phyloP scores from a whole-genome alignment of 495 filamentous ascomycete species.

The Beverwykella pulmonaria region DNA sequence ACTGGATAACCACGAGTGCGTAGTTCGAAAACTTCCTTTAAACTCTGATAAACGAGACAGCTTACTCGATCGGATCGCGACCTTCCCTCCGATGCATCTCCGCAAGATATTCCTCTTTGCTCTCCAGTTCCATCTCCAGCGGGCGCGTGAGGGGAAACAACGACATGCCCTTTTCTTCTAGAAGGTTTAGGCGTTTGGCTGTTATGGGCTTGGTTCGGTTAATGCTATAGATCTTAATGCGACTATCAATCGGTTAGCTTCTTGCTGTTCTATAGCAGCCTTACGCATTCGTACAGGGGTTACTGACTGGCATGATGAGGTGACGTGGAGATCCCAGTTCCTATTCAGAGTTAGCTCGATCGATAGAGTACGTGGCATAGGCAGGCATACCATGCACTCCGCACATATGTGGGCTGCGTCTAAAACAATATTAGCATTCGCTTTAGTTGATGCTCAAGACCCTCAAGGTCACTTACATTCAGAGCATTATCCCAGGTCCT shows the following conservation, averaged over 20 bases:
- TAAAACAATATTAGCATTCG: constrained; percentile 8
- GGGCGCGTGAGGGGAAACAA: constrained; percentile 39
- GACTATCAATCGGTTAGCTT: constrained; percentile 22
- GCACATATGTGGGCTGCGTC: constrained; percentile 54
- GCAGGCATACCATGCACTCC: constrained; percentile 41
- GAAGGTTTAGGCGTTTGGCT: constrained; percentile 51
- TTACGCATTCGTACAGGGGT: neutral
- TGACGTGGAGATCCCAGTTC: constrained; percentile 70
- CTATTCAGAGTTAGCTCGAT: constrained; percentile 27
- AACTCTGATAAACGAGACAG: neutral
- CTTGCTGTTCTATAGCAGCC: neutral
- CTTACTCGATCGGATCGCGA: constrained; percentile 5
- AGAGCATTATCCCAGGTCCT: constrained; percentile 63
- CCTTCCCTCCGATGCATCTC: constrained; percentile 29
- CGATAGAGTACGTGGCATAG: neutral
- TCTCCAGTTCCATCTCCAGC: constrained; percentile 37
- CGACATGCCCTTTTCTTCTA: constrained; percentile 51
- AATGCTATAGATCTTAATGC: constrained; percentile 65
- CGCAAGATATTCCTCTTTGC: constrained; percentile 35
- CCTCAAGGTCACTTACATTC: constrained; percentile 40
- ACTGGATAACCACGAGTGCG: neutral
- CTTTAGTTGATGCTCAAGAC: neutral
- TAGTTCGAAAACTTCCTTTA: neutral
- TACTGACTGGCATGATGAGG: constrained; percentile 58
- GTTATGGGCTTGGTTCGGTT: constrained; percentile 58